Evolutionary conservation across 345 rosid species (phyloP), one percentile per base, ranked within the genome.

Genomic region (Lagerstroemia speciosa): DNA sequence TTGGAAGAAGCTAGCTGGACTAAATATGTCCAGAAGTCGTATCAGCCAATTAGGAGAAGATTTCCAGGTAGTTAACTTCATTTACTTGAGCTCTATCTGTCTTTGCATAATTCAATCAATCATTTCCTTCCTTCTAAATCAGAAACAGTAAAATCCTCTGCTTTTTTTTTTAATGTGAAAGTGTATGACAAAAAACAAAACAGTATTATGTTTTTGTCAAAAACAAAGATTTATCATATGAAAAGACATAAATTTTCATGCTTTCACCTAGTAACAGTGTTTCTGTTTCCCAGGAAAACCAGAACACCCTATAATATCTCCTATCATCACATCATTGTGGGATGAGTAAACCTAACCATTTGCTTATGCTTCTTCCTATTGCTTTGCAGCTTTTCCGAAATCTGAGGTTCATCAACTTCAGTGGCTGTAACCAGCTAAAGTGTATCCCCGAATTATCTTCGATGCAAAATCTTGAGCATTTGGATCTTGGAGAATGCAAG

Each of bases 401-500:
- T 26, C 57, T 63, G 30, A 22, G 1, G 32, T 22, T 45, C 8
- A 37, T 73, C 11, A 24, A 68, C 62, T 63, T 73, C 37, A 48
- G 58, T 53, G 6, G 17, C 12, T 62, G 67, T 38, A 9, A 1
- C 27, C 31, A 0, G 36, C 37, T 73, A 17, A 62, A 0, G 0
- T 14, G 36, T 5, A 29, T 50, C 10, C 71, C 76, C 2, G 65
- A 67, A 4, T 29, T 68, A 53, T 73, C 65, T 22, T 34, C 68
- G 17, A 7, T 53, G 1, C 64, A 10, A 22, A 62, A 60, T 63
- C 76, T 73, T 37, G 68, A 52, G 55, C 53, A 27, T 30, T 3
- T 72, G 65, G 65, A 65, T 65, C 53, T 57, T 20, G 37, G 33
- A 67, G 72, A 46, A 12, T 73, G 68, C 46, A 31, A 66, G 29